phyloP scores from a whole-genome alignment of 2,329 filamentous ascomycete genomes.

The Fusarium begoniae region DNA sequence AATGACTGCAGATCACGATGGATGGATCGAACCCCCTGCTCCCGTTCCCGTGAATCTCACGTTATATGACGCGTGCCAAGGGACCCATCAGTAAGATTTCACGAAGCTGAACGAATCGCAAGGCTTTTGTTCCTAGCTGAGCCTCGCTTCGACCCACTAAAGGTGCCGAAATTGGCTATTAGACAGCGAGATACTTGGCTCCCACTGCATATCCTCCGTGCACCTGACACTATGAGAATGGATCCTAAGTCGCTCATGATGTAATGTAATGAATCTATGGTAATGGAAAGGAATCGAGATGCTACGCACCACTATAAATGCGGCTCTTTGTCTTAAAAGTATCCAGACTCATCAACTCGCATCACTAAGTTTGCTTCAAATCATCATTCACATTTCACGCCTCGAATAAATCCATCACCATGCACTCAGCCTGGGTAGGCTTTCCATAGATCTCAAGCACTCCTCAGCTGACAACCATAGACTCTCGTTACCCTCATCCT shows the following conservation, averaged over 20 bases:
- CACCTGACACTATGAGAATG: not conserved
- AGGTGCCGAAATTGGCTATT: not conserved
- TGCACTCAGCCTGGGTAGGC: not conserved
- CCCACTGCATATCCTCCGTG: not conserved
- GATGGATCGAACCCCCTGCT: not conserved
- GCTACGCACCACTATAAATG: not conserved
- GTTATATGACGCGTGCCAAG: not conserved
- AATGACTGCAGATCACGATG: not conserved
- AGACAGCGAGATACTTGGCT: not conserved
- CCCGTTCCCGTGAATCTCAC: not conserved
- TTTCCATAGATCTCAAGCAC: rapidly evolving
- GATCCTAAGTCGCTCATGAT: not conserved
- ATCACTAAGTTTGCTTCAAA: not conserved
- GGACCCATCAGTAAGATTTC: not conserved
- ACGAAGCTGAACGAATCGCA: not conserved
- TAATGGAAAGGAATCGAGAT: too few species aligned
- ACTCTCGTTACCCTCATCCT: not conserved
- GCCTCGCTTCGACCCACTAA: not conserved
- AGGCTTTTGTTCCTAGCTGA: not conserved
- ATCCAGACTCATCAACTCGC: not conserved
- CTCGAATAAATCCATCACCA: rapidly evolving
- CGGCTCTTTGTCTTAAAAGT: rapidly evolving
- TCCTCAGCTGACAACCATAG: not conserved
- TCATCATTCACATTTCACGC: rapidly evolving
- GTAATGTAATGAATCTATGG: rapidly evolving